These are phyloP conservation scores for Camelina neglecta DNA, from an alignment of 345 rosid genomes.

Conservation along the genomic window DNA sequence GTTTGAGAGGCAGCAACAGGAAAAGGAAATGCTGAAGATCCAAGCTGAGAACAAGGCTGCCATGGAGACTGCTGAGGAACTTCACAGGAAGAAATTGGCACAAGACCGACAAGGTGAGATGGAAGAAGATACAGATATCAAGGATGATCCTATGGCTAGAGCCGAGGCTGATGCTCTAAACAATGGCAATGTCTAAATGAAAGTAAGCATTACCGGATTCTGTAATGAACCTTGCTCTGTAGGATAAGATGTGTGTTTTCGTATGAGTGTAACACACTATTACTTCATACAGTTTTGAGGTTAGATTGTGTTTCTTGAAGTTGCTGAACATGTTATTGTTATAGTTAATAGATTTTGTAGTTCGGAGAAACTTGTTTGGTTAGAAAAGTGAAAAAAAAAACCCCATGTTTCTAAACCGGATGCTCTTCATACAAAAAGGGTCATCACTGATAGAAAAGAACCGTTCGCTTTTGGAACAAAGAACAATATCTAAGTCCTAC, in stretches of 20 bases:
- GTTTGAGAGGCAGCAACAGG: conserved; percentile 95
- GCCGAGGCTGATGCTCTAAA: conserved; percentile 72
- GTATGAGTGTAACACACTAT: background rate
- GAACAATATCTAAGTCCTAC: conserved; percentile 41
- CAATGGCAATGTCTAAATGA: conserved; percentile 30
- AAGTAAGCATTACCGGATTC: conserved; percentile 32
- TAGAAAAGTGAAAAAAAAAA: background rate
- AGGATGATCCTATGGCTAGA: conserved; percentile 81
- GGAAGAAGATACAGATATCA: conserved; percentile 71
- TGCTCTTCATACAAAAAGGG: conserved; percentile 35
- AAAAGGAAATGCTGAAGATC: conserved; percentile 76
- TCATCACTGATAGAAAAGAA: conserved; percentile 3
- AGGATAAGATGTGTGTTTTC: conserved; percentile 5
- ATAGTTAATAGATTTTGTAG: conserved; percentile 26
- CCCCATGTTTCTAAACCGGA: conserved; percentile 9
- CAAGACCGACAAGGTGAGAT: conserved; percentile 88
- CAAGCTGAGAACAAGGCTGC: conserved; percentile 89
- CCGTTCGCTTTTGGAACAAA: conserved; percentile 33
- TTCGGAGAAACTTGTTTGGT: conserved; percentile 16
- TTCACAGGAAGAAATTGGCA: conserved; percentile 85
- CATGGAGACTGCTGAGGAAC: conserved; percentile 88
- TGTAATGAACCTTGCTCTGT: background rate
- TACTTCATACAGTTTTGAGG: conserved; percentile 23
- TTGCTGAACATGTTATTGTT: conserved; percentile 17
- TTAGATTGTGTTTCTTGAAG: conserved; percentile 8